These are phyloP conservation scores for Nicotiana rustica DNA, from an alignment of 305 asterid genomes.

Conservation along the genomic window DNA sequence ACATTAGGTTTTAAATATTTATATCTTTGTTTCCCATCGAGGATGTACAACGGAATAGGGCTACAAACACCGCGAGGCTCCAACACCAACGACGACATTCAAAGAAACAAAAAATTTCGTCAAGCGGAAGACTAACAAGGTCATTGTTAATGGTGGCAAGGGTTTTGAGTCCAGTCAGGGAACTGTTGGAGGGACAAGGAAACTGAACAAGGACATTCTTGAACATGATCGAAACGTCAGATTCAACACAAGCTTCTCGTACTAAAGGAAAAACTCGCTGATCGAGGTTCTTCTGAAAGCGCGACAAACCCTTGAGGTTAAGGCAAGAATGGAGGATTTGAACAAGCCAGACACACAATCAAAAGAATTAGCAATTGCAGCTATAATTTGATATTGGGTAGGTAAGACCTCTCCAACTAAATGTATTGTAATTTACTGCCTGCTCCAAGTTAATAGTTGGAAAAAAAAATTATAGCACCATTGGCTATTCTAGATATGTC, in stretches of 20 bases:
- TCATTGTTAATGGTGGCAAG: conserved; percentile 59
- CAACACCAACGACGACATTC: conserved; percentile 81
- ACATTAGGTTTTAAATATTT: no score
- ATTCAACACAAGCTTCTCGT: conserved; percentile 56
- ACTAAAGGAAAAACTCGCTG: conserved; percentile 69
- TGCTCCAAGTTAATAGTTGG: background rate
- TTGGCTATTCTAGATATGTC: background rate
- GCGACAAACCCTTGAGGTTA: no score
- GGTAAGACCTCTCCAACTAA: conserved; percentile 28
- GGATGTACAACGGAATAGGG: conserved; percentile 85
- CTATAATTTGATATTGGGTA: conserved; percentile 20
- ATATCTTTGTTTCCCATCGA: background rate
- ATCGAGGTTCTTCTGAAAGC: conserved; percentile 20
- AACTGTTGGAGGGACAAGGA: conserved; percentile 54
- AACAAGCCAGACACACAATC: no score
- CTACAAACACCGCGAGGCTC: conserved; percentile 85
- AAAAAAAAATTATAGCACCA: background rate
- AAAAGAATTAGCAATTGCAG: conserved; percentile 34
- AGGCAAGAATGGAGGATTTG: no score
- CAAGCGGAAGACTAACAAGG: conserved; percentile 59
- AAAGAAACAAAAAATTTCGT: conserved; percentile 65
- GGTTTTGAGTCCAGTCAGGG: conserved; percentile 72
- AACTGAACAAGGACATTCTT: conserved; percentile 71
- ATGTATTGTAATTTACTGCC: background rate
- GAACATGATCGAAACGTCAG: conserved; percentile 80